Percentiles rank a stretch among this genome's conserved stretches.
These are phyloP conservation scores for Sophora flavescens DNA, from an alignment of 306 rosid genomes.

Conservation along the genomic window DNA sequence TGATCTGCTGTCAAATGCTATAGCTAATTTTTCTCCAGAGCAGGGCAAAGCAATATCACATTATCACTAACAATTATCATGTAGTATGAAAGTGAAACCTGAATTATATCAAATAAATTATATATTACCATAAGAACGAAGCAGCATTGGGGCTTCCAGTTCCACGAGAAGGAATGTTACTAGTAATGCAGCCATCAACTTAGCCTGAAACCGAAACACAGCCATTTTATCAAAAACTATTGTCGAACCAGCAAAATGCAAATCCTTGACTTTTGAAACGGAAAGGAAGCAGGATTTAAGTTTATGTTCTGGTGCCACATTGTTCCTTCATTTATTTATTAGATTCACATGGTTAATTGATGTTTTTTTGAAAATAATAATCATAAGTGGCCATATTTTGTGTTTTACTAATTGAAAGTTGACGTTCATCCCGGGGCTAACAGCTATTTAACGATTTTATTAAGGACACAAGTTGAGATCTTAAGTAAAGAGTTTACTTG, in stretches of 20 bases:
- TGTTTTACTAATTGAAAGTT: background rate
- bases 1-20: background rate
- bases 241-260: background rate
- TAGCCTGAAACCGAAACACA: background rate
- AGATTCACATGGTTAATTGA: background rate
- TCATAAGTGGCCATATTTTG: too few species aligned
- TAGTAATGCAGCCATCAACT: constrained; percentile 39
- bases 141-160: too few species aligned
- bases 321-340: background rate
- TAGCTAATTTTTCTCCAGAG: constrained; percentile 7
- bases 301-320: background rate
- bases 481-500: too few species aligned
- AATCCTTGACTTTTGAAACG: background rate
- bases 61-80: background rate
- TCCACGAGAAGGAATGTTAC: background rate
- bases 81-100: background rate
- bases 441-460: background rate
- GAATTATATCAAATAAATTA: background rate
- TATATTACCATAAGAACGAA: constrained; percentile 41
- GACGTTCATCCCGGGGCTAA: background rate
- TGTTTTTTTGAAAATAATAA: too few species aligned
- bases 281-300: background rate
- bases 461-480: too few species aligned
- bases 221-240: constrained; percentile 37
- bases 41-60: background rate